Evolutionary conservation across 129 eudicot genomes (phyloP).

Genomic region (Pseudognaphalium luteoalbum): DNA sequence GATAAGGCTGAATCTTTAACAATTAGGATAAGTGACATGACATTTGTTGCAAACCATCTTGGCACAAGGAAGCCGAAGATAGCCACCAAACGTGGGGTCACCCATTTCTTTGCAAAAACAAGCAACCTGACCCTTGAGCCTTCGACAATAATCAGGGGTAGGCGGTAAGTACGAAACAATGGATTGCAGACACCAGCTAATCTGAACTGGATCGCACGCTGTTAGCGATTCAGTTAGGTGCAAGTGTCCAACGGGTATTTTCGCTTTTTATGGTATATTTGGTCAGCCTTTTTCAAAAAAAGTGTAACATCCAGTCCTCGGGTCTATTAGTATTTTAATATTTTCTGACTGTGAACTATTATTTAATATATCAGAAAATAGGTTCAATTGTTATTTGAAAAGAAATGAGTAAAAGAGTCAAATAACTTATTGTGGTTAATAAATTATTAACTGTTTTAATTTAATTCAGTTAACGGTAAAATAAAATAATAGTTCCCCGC

Average conservation of each 20-base stretch:
- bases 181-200: slow-evolving; percentile 18
- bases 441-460: too few species aligned
- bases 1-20: not conserved
- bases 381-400: too few species aligned
- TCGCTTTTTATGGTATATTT: too few species aligned
- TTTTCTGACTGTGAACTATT: too few species aligned
- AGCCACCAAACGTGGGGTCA: slow-evolving; percentile 24
- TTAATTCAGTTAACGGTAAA: too few species aligned
- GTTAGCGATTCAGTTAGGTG: not conserved
- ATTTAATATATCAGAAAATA: too few species aligned
- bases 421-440: too few species aligned
- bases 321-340: too few species aligned
- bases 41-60: slow-evolving; percentile 5
- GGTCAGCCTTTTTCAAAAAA: too few species aligned
- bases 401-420: too few species aligned
- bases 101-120: slow-evolving; percentile 16
- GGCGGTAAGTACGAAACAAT: slow-evolving; percentile 2
- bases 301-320: too few species aligned
- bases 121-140: slow-evolving; percentile 9
- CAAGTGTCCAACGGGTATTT: not conserved
- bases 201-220: not conserved
- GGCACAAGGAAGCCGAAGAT: slow-evolving; percentile 20
- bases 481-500: too few species aligned
- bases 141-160: not conserved
- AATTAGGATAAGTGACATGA: slow-evolving; percentile 21